Percentiles rank a stretch among this genome's conserved stretches.
Evolutionary conservation across 176 grass and related monocot genomes (phyloP).

Genomic region (Echinochloa phyllopogon): DNA sequence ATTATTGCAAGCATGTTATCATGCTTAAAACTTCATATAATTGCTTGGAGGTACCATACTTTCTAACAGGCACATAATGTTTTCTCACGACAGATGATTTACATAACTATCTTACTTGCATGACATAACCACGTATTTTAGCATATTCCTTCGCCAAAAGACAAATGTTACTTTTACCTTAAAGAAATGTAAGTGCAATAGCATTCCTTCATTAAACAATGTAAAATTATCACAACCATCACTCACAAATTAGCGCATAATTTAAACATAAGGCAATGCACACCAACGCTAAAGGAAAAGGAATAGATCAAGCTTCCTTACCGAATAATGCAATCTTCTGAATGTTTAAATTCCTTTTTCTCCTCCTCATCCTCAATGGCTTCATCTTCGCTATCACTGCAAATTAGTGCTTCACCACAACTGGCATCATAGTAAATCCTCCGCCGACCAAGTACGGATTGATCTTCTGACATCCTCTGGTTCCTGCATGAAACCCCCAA

Average conservation of each 20-base stretch:
- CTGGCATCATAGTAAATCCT: slow-evolving; percentile 90
- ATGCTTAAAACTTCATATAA: background rate
- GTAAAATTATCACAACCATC: slow-evolving; percentile 1
- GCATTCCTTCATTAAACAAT: slow-evolving; percentile 21
- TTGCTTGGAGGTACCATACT: background rate
- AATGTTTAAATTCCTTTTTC: slow-evolving; percentile 71
- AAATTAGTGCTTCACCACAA: slow-evolving; percentile 90
- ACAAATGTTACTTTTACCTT: slow-evolving; percentile 17
- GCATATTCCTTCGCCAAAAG: background rate
- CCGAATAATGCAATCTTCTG: slow-evolving; percentile 84
- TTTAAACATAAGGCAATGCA: slow-evolving; percentile 5
- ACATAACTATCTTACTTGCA: background rate
- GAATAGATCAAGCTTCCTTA: slow-evolving; percentile 36
- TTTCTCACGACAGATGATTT: background rate
- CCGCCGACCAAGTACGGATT: slow-evolving; percentile 87
- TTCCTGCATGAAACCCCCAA: slow-evolving; percentile 57
- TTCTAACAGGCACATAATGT: background rate
- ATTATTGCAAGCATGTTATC: background rate
- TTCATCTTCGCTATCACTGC: slow-evolving; percentile 93
- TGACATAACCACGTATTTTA: background rate
- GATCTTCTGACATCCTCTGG: slow-evolving; percentile 88
- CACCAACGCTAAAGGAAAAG: background rate
- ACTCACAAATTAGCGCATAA: slow-evolving; percentile 29
- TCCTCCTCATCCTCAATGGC: slow-evolving; percentile 76
- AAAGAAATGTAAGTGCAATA: slow-evolving; percentile 18